These are phyloP conservation scores for Falciphora oryzae DNA, from an alignment of 2,329 filamentous ascomycete genomes.

Conservation along the genomic window DNA sequence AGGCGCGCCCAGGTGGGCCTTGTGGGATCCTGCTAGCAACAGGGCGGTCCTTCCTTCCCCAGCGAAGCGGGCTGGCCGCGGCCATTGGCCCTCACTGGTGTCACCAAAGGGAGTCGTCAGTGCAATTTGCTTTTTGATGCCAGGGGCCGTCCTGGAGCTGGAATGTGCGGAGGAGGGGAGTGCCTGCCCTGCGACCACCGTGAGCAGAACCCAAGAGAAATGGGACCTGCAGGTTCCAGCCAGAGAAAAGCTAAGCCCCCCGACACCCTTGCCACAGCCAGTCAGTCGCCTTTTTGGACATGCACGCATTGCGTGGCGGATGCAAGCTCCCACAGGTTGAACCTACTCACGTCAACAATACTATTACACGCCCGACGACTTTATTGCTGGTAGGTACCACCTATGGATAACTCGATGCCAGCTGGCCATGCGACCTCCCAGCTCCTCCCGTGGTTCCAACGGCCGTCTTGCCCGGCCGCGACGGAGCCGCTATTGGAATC, in stretches of 20 bases:
- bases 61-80: neutral
- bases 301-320: neutral
- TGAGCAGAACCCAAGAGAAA: too few species aligned
- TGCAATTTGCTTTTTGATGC: neutral
- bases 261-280: neutral
- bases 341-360: too few species aligned
- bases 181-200: neutral
- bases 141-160: neutral
- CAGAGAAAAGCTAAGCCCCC: neutral
- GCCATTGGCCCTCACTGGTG: neutral
- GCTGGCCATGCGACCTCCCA: too few species aligned
- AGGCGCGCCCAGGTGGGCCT: neutral
- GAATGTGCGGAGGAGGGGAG: neutral
- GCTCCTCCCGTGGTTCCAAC: neutral
- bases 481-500: conserved; percentile 6
- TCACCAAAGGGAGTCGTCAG: neutral
- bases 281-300: neutral
- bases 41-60: neutral
- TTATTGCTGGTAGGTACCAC: too few species aligned
- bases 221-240: neutral
- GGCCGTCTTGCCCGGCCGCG: neutral
- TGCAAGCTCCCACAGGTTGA: too few species aligned
- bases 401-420: too few species aligned
- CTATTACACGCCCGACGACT: too few species aligned
- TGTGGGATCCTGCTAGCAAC: neutral